Base-by-base conservation (phyloP, 805 yeast species). In the Lipomyces spencermartinsiae region DNA sequence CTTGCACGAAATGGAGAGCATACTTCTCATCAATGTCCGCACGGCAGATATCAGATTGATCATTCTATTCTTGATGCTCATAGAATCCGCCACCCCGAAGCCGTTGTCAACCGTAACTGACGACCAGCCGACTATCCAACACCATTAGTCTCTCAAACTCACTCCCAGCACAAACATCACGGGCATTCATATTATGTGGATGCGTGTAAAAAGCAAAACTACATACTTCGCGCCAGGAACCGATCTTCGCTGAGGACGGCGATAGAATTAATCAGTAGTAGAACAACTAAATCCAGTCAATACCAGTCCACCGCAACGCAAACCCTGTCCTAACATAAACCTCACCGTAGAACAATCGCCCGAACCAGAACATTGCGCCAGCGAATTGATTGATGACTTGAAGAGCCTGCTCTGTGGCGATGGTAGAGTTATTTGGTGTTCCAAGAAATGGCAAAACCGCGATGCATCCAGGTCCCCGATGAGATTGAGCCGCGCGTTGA, bases 201-300 rank as follows among this genome's bases (percentile, higher is more conserved):
- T 14, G n/a, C 9, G 46, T 53, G 34, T 16, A 16, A 29, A 6
- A 3, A 29, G 14, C 39, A 31, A 35, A 22, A 8, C 1, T 22
- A 77, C 83, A 65, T 75, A 82, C 84, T 85, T 79, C 97, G 82
- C 74, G 88, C 87, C 67, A 91, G 81, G 74, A 91, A 91, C 67
- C 97, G 80, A 74, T 91, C 95, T 74, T 91, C 96, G 76, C 90
- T 89, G 62, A 91, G 83, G 46, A 91, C 89, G 0, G 95, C 95
- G 35, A 91, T 85, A 0, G 94, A 86, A 77, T 91, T 91, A 59
- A 90, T 84, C 65, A 90, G 79, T 51, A 91, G 76, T 29, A 81
- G 76, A 31, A 74, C 73, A 57, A 79, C 80, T 69, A 29, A 31
- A 43, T 37, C 6, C 29, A 35, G n/a, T 22, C 31, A 37, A 39